These are phyloP conservation scores for Phytophthora cactorum DNA, from an alignment of 352 stramenopile species.

Conservation along the genomic window DNA sequence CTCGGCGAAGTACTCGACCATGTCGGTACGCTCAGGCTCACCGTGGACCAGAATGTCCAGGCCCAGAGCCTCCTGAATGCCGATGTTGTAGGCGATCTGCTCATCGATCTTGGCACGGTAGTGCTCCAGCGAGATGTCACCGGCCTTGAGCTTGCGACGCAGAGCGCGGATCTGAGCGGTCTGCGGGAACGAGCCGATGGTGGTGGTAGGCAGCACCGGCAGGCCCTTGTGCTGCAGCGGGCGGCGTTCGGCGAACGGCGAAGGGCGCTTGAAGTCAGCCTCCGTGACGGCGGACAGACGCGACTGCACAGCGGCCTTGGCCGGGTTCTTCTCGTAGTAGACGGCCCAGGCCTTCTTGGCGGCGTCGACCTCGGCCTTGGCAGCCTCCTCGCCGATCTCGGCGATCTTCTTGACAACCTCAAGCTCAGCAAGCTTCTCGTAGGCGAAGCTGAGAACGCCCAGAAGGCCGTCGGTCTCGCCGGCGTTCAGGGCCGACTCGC, in stretches of 20 bases:
- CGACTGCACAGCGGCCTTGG: conserved; percentile 67
- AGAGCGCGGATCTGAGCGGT: conserved; percentile 88
- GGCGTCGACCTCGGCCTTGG: conserved; percentile 55
- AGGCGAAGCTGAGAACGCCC: conserved; percentile 87
- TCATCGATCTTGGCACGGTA: conserved; percentile 91
- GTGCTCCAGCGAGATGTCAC: conserved; percentile 72
- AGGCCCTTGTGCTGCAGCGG: conserved; percentile 69
- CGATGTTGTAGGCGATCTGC: conserved; percentile 93
- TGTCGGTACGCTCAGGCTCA: conserved; percentile 94
- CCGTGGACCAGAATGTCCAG: conserved; percentile 95
- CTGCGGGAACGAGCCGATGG: conserved; percentile 95
- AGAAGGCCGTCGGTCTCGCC: conserved; percentile 76
- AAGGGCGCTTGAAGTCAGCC: conserved; percentile 82
- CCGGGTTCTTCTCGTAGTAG: conserved; percentile 88
- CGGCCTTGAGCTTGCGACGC: conserved; percentile 81
- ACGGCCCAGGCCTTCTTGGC: conserved; percentile 68
- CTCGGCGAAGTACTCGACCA: conserved; percentile 96
- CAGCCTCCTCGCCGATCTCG: conserved; percentile 59
- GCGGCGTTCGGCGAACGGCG: conserved; percentile 81
- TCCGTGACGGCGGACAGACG: conserved; percentile 67
- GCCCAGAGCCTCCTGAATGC: conserved; percentile 90
- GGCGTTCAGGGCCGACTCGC: conserved; percentile 73
- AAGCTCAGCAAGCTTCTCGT: conserved; percentile 92
- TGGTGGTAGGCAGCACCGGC: conserved; percentile 92
- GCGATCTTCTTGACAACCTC: conserved; percentile 81